Evolutionary conservation across 2,329 filamentous ascomycete species (phyloP).

Genomic region (Claviceps arundinis): DNA sequence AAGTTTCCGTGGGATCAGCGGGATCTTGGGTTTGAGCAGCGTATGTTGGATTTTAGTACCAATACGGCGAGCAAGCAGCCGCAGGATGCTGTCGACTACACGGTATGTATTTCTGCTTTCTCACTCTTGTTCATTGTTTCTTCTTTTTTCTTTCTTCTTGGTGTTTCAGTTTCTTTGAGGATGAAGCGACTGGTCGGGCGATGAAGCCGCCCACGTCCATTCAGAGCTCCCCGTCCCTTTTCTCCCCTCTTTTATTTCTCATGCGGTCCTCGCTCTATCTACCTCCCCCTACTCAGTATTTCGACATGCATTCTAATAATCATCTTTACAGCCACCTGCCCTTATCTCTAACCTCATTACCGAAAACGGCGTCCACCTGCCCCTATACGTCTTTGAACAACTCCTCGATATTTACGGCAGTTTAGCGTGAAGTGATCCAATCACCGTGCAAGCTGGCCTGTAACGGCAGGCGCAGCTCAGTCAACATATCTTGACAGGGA

Average conservation of each 20-base stretch:
- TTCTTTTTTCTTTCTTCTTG: neutral
- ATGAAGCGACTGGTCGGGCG: neutral
- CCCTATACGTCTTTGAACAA: slow-evolving; percentile 57
- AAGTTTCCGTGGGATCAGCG: slow-evolving; percentile 73
- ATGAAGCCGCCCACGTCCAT: neutral
- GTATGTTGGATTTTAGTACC: slow-evolving; percentile 59
- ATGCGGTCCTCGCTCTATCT: no score
- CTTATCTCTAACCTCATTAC: slow-evolving; percentile 63
- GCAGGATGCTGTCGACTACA: slow-evolving; percentile 55
- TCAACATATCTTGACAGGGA: no score
- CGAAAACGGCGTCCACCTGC: slow-evolving; percentile 58
- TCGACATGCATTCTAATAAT: neutral
- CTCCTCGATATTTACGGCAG: slow-evolving; percentile 49
- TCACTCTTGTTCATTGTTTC: neutral
- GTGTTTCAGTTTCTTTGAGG: no score
- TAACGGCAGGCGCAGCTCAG: no score
- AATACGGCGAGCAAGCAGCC: slow-evolving; percentile 31
- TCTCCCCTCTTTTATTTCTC: no score
- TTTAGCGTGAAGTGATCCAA: slow-evolving; percentile 9
- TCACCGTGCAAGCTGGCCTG: no score
- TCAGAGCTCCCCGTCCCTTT: no score
- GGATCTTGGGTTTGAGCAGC: slow-evolving; percentile 67
- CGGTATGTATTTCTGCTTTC: slow-evolving; percentile 31
- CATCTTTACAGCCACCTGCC: slow-evolving; percentile 41
- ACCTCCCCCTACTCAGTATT: no score